phyloP scores from a whole-genome alignment of 2,329 filamentous ascomycete genomes.

The Talaromyces sp. region DNA sequence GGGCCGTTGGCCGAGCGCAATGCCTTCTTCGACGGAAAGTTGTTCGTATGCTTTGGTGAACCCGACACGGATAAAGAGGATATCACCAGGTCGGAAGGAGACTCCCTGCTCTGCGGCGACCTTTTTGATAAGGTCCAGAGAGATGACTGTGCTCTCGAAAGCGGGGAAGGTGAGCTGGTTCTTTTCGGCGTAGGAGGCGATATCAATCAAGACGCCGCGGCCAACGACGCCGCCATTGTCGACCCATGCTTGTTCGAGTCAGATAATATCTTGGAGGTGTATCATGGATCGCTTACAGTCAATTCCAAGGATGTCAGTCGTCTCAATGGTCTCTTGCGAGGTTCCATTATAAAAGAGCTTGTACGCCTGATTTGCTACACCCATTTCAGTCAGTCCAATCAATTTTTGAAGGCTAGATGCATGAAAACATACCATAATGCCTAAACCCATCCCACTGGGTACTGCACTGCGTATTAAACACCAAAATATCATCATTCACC shows the following conservation, averaged over 20 bases:
- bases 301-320: constrained; percentile 40
- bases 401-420: not conserved
- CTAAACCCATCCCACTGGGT: constrained; percentile 51
- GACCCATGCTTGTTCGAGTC: constrained; percentile 28
- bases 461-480: constrained; percentile 57
- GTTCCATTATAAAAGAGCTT: constrained; percentile 44
- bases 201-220: constrained; percentile 50
- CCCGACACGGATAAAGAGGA: constrained; percentile 56
- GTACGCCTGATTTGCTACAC: constrained; percentile 41
- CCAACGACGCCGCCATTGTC: constrained; percentile 43
- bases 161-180: constrained; percentile 37
- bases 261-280: not conserved
- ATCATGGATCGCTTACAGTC: constrained; percentile 27
- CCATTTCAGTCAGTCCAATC: not conserved
- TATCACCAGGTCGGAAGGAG: constrained; percentile 50
- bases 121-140: constrained; percentile 42
- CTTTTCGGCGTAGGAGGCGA: constrained; percentile 41
- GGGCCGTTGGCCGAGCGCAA: constrained; percentile 19
- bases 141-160: constrained; percentile 45
- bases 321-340: constrained; percentile 39
- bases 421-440: constrained; percentile 29
- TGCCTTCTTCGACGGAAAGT: constrained; percentile 33
- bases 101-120: constrained; percentile 46
- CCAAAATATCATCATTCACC: constrained; percentile 61
- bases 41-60: constrained; percentile 47